Evolutionary conservation across 2,329 filamentous ascomycete species (phyloP), one percentile per base, ranked within the genome.

Genomic region (Aspergillus quadrilineatus): DNA sequence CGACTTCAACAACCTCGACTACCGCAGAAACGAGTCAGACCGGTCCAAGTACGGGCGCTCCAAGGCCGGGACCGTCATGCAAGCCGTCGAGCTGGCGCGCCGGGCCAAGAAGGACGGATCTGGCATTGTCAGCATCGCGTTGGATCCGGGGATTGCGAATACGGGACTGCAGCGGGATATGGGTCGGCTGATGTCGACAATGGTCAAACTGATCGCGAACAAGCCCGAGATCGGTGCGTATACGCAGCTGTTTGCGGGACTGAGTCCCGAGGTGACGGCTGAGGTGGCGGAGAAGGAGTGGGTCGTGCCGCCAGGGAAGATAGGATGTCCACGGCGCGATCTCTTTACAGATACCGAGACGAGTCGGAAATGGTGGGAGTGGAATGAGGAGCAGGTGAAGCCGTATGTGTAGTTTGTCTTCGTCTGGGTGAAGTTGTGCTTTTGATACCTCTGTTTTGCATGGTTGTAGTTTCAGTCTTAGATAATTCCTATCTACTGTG

Each of bases 161-260:
- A 61, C 52, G 7, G 49, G 41, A 22, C 49, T 62, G 17, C 58
- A 62, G 49, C 34, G 28, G 0, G 50, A 59, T 42, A 60, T 60
- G 53, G 41, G 43, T 9, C 37, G 51, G 1, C 28, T 37, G 3
- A 14, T 54, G 15, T 28, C 51, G 2, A 17, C 51, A 1, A 44
- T 36, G 14, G 51, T 54, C 4, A 30, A 15, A n/a, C 14, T 45
- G 6, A 14, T 62, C 4, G 17, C 49, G 7, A 39, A 50, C 4
- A 52, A 36, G 30, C 39, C 55, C 10, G 52, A 60, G 6, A 53
- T 50, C 14, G 63, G 63, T 4, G 63, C 64, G 1, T 66, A 66
- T 29, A 66, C 64, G 9, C 63, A 66, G 51, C 57, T 65, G n/a
- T 66, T 41, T 37, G 60, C 60, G 8, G 63, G 60, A 0, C 22